Evolutionary conservation across 1,284 basidiomycete genomes (phyloP).

Genomic region (Rhodotorula sp.): DNA sequence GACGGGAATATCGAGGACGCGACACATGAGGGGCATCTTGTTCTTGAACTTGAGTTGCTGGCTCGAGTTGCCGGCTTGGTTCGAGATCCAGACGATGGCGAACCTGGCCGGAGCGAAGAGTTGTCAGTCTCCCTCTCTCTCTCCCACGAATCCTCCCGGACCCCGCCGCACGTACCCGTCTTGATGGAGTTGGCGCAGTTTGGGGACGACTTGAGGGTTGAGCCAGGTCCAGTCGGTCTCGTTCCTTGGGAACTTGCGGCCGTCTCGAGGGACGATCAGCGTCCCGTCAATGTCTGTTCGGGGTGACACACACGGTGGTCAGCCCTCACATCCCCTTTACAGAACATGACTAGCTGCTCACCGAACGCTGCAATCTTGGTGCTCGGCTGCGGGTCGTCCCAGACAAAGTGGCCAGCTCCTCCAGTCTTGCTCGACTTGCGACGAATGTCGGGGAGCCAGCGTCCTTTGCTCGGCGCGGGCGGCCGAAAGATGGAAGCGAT

Average conservation of each 20-base stretch:
- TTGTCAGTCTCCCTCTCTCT: no score
- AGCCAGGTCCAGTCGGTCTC: slow-evolving; percentile 72
- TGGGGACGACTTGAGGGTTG: slow-evolving; percentile 63
- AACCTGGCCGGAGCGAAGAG: slow-evolving; percentile 56
- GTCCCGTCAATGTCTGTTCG: slow-evolving; percentile 67
- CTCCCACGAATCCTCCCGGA: no score
- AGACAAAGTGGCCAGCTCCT: slow-evolving; percentile 15
- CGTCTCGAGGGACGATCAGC: slow-evolving; percentile 64
- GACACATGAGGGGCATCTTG: slow-evolving; percentile 67
- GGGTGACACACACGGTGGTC: no score
- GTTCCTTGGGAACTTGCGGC: slow-evolving; percentile 54
- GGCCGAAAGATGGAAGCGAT: slow-evolving; percentile 17
- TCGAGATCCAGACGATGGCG: slow-evolving; percentile 66
- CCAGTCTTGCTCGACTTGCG: background rate
- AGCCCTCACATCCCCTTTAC: no score
- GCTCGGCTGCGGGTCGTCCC: slow-evolving; percentile 9
- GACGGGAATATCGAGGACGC: slow-evolving; percentile 72
- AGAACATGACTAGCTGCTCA: background rate
- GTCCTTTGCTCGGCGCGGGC: background rate
- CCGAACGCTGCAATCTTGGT: slow-evolving; percentile 32
- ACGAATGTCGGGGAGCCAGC: slow-evolving; percentile 2
- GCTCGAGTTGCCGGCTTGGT: slow-evolving; percentile 59
- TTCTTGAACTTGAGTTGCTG: slow-evolving; percentile 63
- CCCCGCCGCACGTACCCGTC: slow-evolving; percentile 47
- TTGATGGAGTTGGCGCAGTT: slow-evolving; percentile 61